Evolutionary conservation across 1,284 basidiomycete genomes (phyloP).

Genomic region (Ceratobasidium sp.): DNA sequence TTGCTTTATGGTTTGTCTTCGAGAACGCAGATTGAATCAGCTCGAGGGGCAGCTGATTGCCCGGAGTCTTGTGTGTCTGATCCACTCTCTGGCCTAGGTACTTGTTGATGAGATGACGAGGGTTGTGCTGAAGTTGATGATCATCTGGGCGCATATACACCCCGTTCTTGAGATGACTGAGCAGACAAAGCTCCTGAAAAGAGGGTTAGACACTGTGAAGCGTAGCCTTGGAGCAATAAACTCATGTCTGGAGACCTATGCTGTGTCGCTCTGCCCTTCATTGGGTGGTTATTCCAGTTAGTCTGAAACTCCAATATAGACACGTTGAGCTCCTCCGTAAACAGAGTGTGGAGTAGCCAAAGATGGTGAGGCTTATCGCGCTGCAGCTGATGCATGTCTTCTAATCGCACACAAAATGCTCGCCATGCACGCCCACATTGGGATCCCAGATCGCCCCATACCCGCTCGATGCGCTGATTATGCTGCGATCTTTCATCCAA

Average conservation of each 20-base stretch:
- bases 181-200: not conserved
- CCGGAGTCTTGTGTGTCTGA: not conserved
- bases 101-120: not conserved
- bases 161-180: not conserved
- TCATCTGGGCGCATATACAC: not conserved
- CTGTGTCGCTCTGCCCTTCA: not conserved
- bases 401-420: slow-evolving; percentile 15
- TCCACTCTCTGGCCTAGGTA: not conserved
- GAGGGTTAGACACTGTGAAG: not conserved
- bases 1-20: not conserved
- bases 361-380: not conserved
- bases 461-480: slow-evolving; percentile 39
- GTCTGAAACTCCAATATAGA: not conserved
- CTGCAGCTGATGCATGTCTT: not conserved
- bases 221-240: not conserved
- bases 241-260: not conserved
- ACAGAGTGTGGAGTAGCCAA: slow-evolving; percentile 23
- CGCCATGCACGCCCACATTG: slow-evolving; percentile 28
- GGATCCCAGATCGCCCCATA: slow-evolving; percentile 32
- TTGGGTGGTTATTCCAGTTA: slow-evolving; percentile 6
- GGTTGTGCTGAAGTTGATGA: not conserved
- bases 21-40: not conserved
- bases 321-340: slow-evolving; percentile 2
- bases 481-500: slow-evolving; percentile 30
- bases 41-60: not conserved